Evolutionary conservation across 2,329 filamentous ascomycete genomes (phyloP).

Genomic region (Claviceps purpurea): DNA sequence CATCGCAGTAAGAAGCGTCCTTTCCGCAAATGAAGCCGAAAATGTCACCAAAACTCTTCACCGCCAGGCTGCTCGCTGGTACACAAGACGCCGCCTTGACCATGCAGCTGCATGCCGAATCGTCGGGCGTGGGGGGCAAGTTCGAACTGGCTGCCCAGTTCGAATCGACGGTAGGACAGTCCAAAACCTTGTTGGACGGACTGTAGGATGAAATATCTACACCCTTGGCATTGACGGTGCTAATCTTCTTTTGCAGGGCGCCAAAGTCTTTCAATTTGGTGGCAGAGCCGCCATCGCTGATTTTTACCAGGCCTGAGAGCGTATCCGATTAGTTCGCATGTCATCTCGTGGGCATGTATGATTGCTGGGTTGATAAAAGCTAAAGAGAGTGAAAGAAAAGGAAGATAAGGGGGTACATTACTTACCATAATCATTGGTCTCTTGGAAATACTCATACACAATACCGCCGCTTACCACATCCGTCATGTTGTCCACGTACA

Average conservation of each 20-base stretch:
- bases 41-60: slow-evolving; percentile 49
- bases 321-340: neutral
- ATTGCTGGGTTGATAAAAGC: neutral
- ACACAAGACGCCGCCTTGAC: slow-evolving; percentile 58
- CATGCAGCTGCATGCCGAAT: slow-evolving; percentile 78
- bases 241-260: slow-evolving; percentile 56
- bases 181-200: slow-evolving; percentile 56
- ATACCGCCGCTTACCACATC: slow-evolving; percentile 88
- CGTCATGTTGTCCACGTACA: slow-evolving; percentile 74
- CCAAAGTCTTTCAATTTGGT: slow-evolving; percentile 62
- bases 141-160: slow-evolving; percentile 51
- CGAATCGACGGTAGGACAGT: slow-evolving; percentile 54
- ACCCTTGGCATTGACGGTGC: slow-evolving; percentile 50
- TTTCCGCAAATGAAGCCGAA: slow-evolving; percentile 64
- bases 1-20: slow-evolving; percentile 43
- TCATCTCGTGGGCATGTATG: neutral
- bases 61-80: slow-evolving; percentile 42
- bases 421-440: slow-evolving; percentile 73
- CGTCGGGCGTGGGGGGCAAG: slow-evolving; percentile 75
- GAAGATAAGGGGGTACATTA: slow-evolving; percentile 2
- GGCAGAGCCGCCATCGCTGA: slow-evolving; percentile 40
- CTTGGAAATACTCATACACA: slow-evolving; percentile 97
- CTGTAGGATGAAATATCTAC: slow-evolving; percentile 57
- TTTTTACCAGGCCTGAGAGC: slow-evolving; percentile 47
- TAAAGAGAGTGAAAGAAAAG: neutral